Base-by-base conservation (phyloP, 176 grass and related monocot species). In the Carex myosuroides region DNA sequence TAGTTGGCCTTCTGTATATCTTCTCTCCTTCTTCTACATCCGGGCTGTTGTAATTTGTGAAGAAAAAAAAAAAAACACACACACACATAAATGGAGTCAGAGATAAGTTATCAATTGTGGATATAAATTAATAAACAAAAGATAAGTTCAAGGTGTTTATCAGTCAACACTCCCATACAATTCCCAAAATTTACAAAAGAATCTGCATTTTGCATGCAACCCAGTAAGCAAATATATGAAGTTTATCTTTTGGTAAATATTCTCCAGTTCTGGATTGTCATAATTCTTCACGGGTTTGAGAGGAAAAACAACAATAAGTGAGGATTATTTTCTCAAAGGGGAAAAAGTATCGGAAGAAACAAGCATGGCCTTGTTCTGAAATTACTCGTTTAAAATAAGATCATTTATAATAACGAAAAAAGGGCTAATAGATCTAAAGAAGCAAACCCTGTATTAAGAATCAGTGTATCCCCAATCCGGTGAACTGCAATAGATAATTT, bases 11-110 rank as follows among this genome's bases (percentile, higher is more conserved):
- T 92, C 93, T 93, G 65, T 88, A 99, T 66, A 92, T 86, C 87
- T 95, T 99, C 82, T 99, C 96, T 69, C 91, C 93, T 95, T 95
- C 96, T 87, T 95, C 96, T 73, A 99, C 79, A 92, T 99, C 96
- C 83, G 93, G 96, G 55, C 93, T 99, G 60, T 61, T 70, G 81
- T 55, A 78, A 78, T 78, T 78, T 33, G 76, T 18, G 66, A 87
- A 83, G 42, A 60, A 68, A 83, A 84, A 58, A 12, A 20, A 22
- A 30, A 1, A 24, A 35, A 29, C 8, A 42, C 5, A 48, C 8
- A 11, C 66, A 70, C 16, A 70, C 16, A 41, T 4, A 18, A 78
- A 57, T 6, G 13, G 6, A 78, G 13, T 33, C 14, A n/a, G 24
- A 77, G 13, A 26, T 57, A 78, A 56, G 73, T 56, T 78, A 57